Evolutionary conservation across 2,329 filamentous ascomycete species (phyloP), one percentile per base, ranked within the genome.

Genomic region (Penicillium paneum): DNA sequence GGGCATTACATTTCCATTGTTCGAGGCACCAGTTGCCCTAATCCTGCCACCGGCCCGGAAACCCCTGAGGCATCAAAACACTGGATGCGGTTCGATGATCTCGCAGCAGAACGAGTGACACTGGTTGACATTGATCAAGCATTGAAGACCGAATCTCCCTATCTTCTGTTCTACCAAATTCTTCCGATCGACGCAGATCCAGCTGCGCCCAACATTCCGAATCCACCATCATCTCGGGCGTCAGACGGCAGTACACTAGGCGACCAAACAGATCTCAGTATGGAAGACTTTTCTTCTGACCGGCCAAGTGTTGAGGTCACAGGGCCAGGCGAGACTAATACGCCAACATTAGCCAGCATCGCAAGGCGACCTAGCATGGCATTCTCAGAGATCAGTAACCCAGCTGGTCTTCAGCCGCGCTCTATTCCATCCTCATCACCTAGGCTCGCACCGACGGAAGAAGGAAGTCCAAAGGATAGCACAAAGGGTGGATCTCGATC

Each of bases 111-210:
- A 52, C 84, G 93, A 26, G 88, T 97, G 3, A 81, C 80, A 0
- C 81, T 88, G 51, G 86, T 97, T 45, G 84, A 95, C 65, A 88
- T 97, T 59, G 86, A 89, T 57, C 76, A 87, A 62, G 87, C 90
- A 0, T 76, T 97, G 46, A 87, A 84, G 62, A 82, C 88, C n/a
- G 92, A 97, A 71, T 95, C 91, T 71, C 93, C 94, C 0, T 97
- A 97, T 70, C 81, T 97, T 7, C 79, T 99, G 0, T 97, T 97
- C 72, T 99, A 97, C 67, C 93, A 97, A 71, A 90, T 97, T 38
- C 83, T 95, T 29, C 92, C 93, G 0, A 91, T 95, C 66, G 84
- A 90, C 29, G 89, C 92, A 52, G 82, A 88, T 59, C 73, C 72
- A 17, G 68, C 67, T 6, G 64, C 69, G 36, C 65, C 66, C 41